Evolutionary conservation across 257 asterid species (phyloP).

Genomic region (Parsonsia alboflavescens): DNA sequence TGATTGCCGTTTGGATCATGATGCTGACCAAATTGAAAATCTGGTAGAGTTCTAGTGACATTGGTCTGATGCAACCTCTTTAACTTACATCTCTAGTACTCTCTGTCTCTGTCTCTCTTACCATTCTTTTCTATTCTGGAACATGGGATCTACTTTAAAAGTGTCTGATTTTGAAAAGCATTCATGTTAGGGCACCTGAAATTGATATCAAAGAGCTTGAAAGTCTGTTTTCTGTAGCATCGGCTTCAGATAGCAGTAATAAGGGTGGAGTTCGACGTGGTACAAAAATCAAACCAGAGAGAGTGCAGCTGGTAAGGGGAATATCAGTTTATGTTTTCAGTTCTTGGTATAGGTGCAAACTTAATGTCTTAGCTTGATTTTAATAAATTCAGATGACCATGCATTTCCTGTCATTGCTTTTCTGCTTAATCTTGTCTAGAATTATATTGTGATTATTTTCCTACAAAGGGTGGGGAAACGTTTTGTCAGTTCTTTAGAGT

Average conservation of each 20-base stretch:
- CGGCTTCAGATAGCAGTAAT: constrained; percentile 69
- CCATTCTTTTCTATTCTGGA: neutral
- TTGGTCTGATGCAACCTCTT: neutral
- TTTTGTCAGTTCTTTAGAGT: neutral
- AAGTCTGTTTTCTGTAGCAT: constrained; percentile 94
- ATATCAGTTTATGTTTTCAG: constrained; percentile 13
- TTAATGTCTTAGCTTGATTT: constrained; percentile 1
- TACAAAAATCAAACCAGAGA: constrained; percentile 90
- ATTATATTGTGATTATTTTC: neutral
- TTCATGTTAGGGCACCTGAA: constrained; percentile 76
- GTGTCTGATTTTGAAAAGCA: constrained; percentile 15
- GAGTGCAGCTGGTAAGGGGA: constrained; percentile 82
- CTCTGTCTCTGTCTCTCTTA: neutral
- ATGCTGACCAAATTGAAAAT: neutral
- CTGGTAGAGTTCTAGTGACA: neutral
- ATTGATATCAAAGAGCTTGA: constrained; percentile 95
- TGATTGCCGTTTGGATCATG: neutral
- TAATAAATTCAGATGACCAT: neutral
- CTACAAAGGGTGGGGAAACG: neutral
- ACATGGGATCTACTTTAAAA: constrained; percentile 1
- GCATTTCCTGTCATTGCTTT: neutral
- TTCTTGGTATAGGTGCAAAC: neutral
- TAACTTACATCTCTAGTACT: neutral
- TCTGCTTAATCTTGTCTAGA: neutral
- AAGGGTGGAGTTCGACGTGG: constrained; percentile 76